phyloP scores from a whole-genome alignment of 2,329 filamentous ascomycete genomes.

The Diatrype stigma region DNA sequence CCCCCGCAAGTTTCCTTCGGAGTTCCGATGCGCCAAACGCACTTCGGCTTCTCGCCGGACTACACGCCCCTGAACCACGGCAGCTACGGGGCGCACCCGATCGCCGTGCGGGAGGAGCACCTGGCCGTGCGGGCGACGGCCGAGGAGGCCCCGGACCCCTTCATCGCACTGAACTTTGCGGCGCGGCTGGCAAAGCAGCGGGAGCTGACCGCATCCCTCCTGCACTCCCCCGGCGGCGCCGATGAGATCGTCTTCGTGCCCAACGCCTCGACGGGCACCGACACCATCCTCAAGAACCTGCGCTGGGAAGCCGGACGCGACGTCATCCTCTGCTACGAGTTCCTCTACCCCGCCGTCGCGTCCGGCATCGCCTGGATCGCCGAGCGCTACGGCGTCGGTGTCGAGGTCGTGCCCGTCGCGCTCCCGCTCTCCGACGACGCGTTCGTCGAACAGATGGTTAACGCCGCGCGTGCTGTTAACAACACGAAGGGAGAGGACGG shows the following conservation, averaged over 20 bases:
- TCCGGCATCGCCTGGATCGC: conserved; percentile 53
- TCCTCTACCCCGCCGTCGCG: conserved; percentile 59
- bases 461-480: conserved; percentile 32
- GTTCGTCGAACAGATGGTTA: conserved; percentile 49
- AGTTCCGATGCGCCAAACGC: conserved; percentile 22
- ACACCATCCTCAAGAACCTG: conserved; percentile 60
- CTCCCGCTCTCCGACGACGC: conserved; percentile 53
- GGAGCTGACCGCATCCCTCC: conserved; percentile 8
- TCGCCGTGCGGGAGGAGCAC: conserved; percentile 17
- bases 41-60: conserved; percentile 24
- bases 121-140: conserved; percentile 17
- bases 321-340: conserved; percentile 58
- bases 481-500: conserved; percentile 34
- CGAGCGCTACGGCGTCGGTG: conserved; percentile 43
- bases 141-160: conserved; percentile 24
- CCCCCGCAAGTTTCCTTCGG: conserved; percentile 19
- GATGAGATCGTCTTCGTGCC: conserved; percentile 51
- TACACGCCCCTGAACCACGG: conserved; percentile 29
- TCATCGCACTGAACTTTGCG: conserved; percentile 23
- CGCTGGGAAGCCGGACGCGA: conserved; percentile 47
- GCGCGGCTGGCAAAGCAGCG: conserved; percentile 16
- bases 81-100: conserved; percentile 23
- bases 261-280: conserved; percentile 62
- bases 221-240: conserved; percentile 12
- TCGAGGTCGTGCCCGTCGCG: conserved; percentile 43